phyloP scores from a whole-genome alignment of 768 basidiomycete genomes.

The Boletus huronensis region DNA sequence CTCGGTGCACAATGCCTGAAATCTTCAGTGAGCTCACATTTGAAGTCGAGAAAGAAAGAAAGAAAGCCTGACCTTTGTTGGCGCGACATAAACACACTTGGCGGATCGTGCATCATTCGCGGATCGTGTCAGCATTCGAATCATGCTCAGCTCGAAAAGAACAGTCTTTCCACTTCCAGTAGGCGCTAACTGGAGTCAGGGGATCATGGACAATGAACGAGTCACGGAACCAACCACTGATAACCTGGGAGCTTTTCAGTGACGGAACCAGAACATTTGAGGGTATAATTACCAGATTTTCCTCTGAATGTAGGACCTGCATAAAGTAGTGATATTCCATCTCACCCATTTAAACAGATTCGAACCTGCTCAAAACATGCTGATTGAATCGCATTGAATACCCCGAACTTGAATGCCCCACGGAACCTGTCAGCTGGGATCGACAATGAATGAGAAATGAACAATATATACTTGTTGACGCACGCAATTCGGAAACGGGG shows the following conservation, averaged over 20 bases:
- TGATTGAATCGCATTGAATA: constrained; percentile 92
- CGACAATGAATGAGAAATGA: constrained; percentile 5
- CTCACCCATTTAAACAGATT: background rate
- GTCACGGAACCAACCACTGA: constrained; percentile 51
- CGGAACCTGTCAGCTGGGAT: constrained; percentile 75
- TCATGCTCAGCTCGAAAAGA: constrained; percentile 87
- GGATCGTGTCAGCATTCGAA: constrained; percentile 59
- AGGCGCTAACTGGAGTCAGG: constrained; percentile 55
- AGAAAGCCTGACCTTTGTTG: constrained; percentile 64
- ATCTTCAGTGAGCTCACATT: background rate
- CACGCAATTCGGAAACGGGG: constrained; percentile 72
- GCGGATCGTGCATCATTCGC: constrained; percentile 30
- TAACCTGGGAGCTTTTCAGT: constrained; percentile 45
- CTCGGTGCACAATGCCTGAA: constrained; percentile 84
- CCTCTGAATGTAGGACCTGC: constrained; percentile 55
- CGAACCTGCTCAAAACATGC: constrained; percentile 71
- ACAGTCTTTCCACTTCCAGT: constrained; percentile 97
- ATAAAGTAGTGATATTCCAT: background rate
- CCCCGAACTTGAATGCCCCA: constrained; percentile 78
- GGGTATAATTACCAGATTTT: constrained; percentile 54
- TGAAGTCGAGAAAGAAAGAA: background rate
- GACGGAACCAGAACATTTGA: background rate
- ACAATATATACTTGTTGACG: constrained; percentile 14
- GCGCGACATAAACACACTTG: constrained; percentile 90
- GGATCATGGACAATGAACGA: background rate